These are phyloP conservation scores for Lodderomyces pseudojiufengensis DNA, from an alignment of 1,139 yeast genomes.

Conservation along the genomic window DNA sequence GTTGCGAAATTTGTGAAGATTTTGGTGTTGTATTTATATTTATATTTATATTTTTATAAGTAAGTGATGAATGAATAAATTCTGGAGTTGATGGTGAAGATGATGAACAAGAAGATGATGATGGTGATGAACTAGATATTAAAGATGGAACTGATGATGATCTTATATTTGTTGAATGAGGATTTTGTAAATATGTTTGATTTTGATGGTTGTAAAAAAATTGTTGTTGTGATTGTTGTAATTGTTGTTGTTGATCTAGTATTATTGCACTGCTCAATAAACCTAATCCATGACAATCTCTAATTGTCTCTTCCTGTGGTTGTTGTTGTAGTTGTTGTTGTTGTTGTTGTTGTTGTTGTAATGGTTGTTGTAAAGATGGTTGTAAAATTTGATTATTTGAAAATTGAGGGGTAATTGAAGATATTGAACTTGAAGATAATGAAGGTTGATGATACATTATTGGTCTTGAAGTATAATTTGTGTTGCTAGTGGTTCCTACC, in stretches of 20 bases:
- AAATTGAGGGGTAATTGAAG: no score
- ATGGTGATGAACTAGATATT: slow-evolving; percentile 16
- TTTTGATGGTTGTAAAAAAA: no score
- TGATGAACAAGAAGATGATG: slow-evolving; percentile 12
- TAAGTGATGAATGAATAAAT: slow-evolving; percentile 4
- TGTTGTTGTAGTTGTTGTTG: slow-evolving; percentile 5
- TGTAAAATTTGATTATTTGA: no score
- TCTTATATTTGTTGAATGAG: slow-evolving; percentile 8
- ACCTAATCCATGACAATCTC: slow-evolving; percentile 14
- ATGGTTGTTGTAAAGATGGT: slow-evolving; percentile 8
- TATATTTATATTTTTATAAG: not conserved
- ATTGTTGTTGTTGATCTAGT: slow-evolving; percentile 9
- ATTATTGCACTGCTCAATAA: slow-evolving; percentile 14
- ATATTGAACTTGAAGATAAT: no score
- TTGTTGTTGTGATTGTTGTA: slow-evolving; percentile 2
- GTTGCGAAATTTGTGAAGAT: slow-evolving; percentile 4
- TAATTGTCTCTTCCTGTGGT: slow-evolving; percentile 9
- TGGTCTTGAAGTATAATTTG: no score
- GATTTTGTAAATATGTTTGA: not conserved
- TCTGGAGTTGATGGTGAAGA: slow-evolving; percentile 15
- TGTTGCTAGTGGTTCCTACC: no score
- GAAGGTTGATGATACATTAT: no score
- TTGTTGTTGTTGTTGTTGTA: slow-evolving; percentile 5
- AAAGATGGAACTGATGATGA: slow-evolving; percentile 4
- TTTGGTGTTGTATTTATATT: slow-evolving; percentile 1